Evolutionary conservation across 495 filamentous ascomycete genomes (phyloP).

Genomic region (Aspergillus panamensis): DNA sequence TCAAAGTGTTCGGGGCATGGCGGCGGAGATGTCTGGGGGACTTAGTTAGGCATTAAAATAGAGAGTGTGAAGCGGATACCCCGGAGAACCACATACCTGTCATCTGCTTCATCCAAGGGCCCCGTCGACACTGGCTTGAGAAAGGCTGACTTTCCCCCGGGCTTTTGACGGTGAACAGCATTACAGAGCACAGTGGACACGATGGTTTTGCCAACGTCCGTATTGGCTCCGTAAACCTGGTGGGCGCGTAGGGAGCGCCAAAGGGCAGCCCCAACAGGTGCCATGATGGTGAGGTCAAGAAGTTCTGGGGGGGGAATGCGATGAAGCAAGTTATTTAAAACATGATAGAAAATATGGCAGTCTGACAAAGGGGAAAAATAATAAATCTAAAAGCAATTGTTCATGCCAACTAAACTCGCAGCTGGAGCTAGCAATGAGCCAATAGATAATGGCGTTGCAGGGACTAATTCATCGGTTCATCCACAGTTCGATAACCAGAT

Average conservation of each 20-base stretch:
- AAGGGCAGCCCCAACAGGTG: constrained; percentile 46
- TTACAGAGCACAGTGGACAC: constrained; percentile 66
- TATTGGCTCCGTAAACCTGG: constrained; percentile 77
- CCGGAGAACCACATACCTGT: constrained; percentile 43
- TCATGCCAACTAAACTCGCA: no score
- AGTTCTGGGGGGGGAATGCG: no score
- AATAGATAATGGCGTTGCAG: no score
- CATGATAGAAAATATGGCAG: no score
- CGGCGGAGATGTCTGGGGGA: constrained; percentile 49
- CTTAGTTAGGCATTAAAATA: not conserved
- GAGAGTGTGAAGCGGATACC: not conserved
- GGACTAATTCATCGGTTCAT: no score
- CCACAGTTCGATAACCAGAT: no score
- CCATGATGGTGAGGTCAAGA: constrained; percentile 23
- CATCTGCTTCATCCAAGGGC: constrained; percentile 61
- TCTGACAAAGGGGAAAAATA: no score
- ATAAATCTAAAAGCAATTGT: no score
- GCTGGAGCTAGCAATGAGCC: no score
- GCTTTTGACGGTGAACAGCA: constrained; percentile 44
- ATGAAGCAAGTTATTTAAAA: no score
- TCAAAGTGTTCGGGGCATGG: constrained; percentile 49
- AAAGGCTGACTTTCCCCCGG: constrained; percentile 51
- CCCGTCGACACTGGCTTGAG: constrained; percentile 78
- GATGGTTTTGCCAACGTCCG: constrained; percentile 76
- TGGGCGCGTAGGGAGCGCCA: constrained; percentile 61